Conservation (phyloP, 441 rosid species). For the Bruguiera hainesii region DNA sequence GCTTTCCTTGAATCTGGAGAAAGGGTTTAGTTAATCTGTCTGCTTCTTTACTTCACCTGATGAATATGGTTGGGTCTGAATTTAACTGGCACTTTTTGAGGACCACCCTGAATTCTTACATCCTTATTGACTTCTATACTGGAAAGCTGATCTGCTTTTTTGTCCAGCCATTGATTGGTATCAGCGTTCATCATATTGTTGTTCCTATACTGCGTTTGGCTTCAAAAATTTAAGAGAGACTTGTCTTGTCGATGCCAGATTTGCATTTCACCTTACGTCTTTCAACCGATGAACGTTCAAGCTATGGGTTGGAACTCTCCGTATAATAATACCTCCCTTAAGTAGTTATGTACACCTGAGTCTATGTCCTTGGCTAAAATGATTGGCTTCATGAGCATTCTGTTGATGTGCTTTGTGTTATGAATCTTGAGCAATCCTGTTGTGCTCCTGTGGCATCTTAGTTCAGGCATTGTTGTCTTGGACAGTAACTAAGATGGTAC, state of each 20-base stretch:
- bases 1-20: background rate
- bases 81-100: background rate
- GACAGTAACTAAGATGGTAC: too few relatives aligned
- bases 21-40: slow-evolving; percentile 7
- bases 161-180: background rate
- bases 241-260: background rate
- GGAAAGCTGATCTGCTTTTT: slow-evolving; percentile 3
- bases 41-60: slow-evolving; percentile 4
- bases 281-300: too few relatives aligned
- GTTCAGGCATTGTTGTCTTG: too few relatives aligned
- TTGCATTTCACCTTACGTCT: background rate
- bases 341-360: too few relatives aligned
- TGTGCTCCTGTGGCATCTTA: too few relatives aligned
- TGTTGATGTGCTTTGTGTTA: too few relatives aligned
- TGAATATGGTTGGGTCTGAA: slow-evolving; percentile 7
- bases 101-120: background rate
- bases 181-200: background rate
- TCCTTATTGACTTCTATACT: background rate
- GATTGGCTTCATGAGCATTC: too few relatives aligned
- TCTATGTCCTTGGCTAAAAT: too few relatives aligned
- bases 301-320: too few relatives aligned
- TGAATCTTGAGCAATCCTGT: too few relatives aligned
- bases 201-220: background rate
- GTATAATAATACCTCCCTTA: too few relatives aligned
- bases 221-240: background rate